Conservation (phyloP, 805 yeast genomes). For the fission yeast (Schizosaccharomyces pombe) region ASM294v3 CU329670.1:183501-184000, state of each 20-base stretch:
- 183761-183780: slow-evolving; percentile 92
- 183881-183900: slow-evolving; percentile 94
- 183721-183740: slow-evolving; percentile 93
- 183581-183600: slow-evolving; percentile 82
- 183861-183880: slow-evolving; percentile 90
- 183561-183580: slow-evolving; percentile 79
- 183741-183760: slow-evolving; percentile 93
- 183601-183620: slow-evolving; percentile 32
- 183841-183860: slow-evolving; percentile 66
- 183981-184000: slow-evolving; percentile 76
- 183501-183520: slow-evolving; percentile 66
- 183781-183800: slow-evolving; percentile 99
- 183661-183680: slow-evolving; percentile 84
- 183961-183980: slow-evolving; percentile 73
- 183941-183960: slow-evolving; percentile 55
- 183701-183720: slow-evolving; percentile 94
- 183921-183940: slow-evolving; percentile 46
- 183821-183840: slow-evolving; percentile 67
- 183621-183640: slow-evolving; percentile 38
- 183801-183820: slow-evolving; percentile 85
- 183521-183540: slow-evolving; percentile 72
- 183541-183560: slow-evolving; percentile 90
- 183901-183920: slow-evolving; percentile 56
- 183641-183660: slow-evolving; percentile 59
- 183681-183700: slow-evolving; percentile 98